Percentiles rank a stretch among this genome's conserved stretches.
Evolutionary conservation across 176 grass and related monocot genomes (phyloP).

Genomic region (Oryza australiensis): DNA sequence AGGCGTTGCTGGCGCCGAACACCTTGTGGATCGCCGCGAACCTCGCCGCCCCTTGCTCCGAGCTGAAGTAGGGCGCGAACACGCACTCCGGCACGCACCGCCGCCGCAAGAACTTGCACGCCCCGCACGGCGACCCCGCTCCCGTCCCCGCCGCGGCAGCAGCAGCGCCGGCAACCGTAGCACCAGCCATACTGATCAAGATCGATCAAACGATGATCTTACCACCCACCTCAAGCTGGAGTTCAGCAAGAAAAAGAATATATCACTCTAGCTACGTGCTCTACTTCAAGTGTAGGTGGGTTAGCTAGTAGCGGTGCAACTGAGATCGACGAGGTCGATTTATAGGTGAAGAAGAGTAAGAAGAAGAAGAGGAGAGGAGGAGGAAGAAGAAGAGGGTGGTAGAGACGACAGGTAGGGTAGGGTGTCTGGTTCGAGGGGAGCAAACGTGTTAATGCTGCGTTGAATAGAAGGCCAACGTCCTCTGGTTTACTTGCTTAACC

Average conservation of each 20-base stretch:
- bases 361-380: background rate
- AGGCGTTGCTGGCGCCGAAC: slow-evolving; percentile 93
- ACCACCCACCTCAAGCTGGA: too few relatives aligned
- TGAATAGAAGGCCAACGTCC: slow-evolving; percentile 33
- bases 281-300: background rate
- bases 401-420: slow-evolving; percentile 47
- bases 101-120: slow-evolving; percentile 92
- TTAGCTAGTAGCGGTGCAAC: background rate
- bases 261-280: background rate
- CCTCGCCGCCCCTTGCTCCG: slow-evolving; percentile 64
- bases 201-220: background rate
- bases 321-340: background rate
- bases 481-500: slow-evolving; percentile 7
- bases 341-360: background rate
- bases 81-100: slow-evolving; percentile 82
- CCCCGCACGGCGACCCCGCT: slow-evolving; percentile 75
- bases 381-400: background rate
- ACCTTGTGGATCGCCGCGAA: slow-evolving; percentile 96
- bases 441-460: slow-evolving; percentile 69
- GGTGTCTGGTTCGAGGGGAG: slow-evolving; percentile 73
- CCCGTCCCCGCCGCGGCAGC: background rate
- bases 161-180: background rate
- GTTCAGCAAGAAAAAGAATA: background rate
- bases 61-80: slow-evolving; percentile 93
- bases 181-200: slow-evolving; percentile 29